Percentiles rank a stretch among this genome's conserved stretches.
Conservation (phyloP, 495 filamentous ascomycete species). For the Aspergillus sparsus region DNA sequence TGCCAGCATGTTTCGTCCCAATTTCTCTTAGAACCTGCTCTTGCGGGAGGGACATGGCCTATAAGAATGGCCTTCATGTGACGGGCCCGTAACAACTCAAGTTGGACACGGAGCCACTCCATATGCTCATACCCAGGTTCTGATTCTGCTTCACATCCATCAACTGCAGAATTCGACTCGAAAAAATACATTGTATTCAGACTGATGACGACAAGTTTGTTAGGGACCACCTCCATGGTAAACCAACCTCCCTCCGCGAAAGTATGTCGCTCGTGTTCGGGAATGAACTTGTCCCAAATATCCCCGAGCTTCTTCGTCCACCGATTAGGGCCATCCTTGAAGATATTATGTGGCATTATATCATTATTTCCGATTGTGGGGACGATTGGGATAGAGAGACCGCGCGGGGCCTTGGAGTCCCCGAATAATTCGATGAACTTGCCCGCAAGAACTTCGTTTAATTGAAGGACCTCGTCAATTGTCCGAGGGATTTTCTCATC, state of each 20-base stretch:
- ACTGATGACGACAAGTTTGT: conserved; percentile 85
- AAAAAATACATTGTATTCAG: conserved; percentile 98
- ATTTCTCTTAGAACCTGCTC: conserved; percentile 74
- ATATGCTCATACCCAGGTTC: conserved; percentile 93
- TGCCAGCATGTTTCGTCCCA: conserved; percentile 99
- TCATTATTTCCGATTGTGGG: conserved; percentile 97
- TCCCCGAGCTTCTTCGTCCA: conserved; percentile 73
- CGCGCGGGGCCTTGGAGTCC: conserved; percentile 47
- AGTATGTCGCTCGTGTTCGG: conserved; percentile 86
- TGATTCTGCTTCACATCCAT: conserved; percentile 74
- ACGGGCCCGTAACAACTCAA: conserved; percentile 76
- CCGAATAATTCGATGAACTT: conserved; percentile 76
- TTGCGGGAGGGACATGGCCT: conserved; percentile 90
- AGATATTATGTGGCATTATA: conserved; percentile 94
- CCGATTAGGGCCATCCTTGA: conserved; percentile 77
- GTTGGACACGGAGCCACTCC: conserved; percentile 93
- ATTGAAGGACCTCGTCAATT: conserved; percentile 66
- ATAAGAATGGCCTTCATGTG: conserved; percentile 94
- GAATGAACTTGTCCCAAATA: conserved; percentile 85
- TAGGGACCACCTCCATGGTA: conserved; percentile 85
- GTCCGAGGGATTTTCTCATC: conserved; percentile 81
- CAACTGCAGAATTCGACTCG: conserved; percentile 84
- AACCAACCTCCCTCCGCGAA: conserved; percentile 96
- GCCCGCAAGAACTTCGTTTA: conserved; percentile 72
- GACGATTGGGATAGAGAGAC: conserved; percentile 75